These are phyloP conservation scores for Candida sphagnicola DNA, from an alignment of 805 yeast genomes.

Conservation along the genomic window DNA sequence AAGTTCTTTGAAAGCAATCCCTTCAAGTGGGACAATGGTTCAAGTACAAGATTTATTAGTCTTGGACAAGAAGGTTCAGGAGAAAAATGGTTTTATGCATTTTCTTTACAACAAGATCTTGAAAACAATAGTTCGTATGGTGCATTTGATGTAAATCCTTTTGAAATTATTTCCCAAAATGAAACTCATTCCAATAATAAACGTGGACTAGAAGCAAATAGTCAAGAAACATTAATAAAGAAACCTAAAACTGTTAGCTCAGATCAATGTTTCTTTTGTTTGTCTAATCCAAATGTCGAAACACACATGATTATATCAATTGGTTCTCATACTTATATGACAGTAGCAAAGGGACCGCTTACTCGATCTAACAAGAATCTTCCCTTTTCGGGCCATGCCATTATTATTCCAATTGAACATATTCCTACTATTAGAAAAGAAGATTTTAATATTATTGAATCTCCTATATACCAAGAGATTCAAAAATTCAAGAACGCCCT, in stretches of 20 bases:
- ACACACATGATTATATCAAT: constrained; percentile 79
- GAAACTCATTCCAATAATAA: constrained; percentile 5
- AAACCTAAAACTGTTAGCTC: constrained; percentile 48
- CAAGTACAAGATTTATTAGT: constrained; percentile 61
- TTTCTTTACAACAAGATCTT: constrained; percentile 21
- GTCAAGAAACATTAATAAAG: constrained; percentile 9
- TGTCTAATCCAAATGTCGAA: constrained; percentile 73
- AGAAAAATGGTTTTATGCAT: constrained; percentile 73
- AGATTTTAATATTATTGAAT: constrained; percentile 21
- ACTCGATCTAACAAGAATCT: constrained; percentile 45
- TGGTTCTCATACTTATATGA: constrained; percentile 60
- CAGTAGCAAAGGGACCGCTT: constrained; percentile 85
- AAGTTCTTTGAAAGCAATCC: constrained; percentile 53
- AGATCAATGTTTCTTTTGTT: constrained; percentile 72
- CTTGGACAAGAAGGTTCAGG: constrained; percentile 55
- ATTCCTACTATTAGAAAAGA: constrained; percentile 34
- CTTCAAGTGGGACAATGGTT: constrained; percentile 50
- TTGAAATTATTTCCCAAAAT: constrained; percentile 5
- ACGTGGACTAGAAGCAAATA: constrained; percentile 7
- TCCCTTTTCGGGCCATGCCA: constrained; percentile 75
- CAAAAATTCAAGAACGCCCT: constrained; percentile 44
- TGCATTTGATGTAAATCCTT: constrained; percentile 23
- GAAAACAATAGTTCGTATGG: constrained; percentile 8
- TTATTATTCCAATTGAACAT: constrained; percentile 78
- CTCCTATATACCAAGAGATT: constrained; percentile 40